These are phyloP conservation scores for Colletotrichum paranaense DNA, from an alignment of 2,329 filamentous ascomycete species.

Conservation along the genomic window DNA sequence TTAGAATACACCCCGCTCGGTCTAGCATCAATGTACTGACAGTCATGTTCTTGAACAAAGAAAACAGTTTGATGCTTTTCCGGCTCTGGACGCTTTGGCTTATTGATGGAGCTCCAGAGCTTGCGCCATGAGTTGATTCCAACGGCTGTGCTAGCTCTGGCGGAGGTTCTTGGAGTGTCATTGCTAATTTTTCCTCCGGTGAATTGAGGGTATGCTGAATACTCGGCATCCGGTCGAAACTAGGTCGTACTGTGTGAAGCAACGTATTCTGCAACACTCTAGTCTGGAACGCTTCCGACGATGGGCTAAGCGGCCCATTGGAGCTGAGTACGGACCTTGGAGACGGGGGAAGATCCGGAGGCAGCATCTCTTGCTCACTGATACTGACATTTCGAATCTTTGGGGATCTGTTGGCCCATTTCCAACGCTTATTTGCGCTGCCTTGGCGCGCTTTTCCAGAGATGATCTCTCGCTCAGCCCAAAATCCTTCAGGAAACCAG, in stretches of 20 bases:
- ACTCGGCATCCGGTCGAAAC: constrained; percentile 3
- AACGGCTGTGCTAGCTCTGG: neutral
- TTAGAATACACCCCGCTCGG: neutral
- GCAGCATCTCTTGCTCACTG: constrained; percentile 45
- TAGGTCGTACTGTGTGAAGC: neutral
- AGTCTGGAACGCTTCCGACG: constrained; percentile 61
- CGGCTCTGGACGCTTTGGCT: constrained; percentile 9
- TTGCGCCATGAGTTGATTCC: neutral
- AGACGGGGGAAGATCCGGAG: neutral
- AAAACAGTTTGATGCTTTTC: neutral
- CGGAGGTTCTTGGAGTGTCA: neutral
- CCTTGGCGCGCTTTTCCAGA: constrained; percentile 43
- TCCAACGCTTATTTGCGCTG: constrained; percentile 50
- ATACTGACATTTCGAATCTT: constrained; percentile 41
- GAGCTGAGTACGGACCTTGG: constrained; percentile 22
- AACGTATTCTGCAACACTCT: constrained; percentile 54
- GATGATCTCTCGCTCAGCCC: constrained; percentile 66
- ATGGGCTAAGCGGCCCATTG: constrained; percentile 49
- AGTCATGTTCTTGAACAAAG: constrained; percentile 12
- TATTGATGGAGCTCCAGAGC: neutral
- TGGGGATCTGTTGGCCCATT: constrained; percentile 52
- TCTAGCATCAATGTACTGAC: neutral
- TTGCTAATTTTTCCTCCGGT: neutral
- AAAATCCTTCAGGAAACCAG: constrained; percentile 72
- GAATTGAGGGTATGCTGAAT: constrained; percentile 19